Base-by-base conservation (phyloP, 441 rosid species). In the Hura crepitans region DNA sequence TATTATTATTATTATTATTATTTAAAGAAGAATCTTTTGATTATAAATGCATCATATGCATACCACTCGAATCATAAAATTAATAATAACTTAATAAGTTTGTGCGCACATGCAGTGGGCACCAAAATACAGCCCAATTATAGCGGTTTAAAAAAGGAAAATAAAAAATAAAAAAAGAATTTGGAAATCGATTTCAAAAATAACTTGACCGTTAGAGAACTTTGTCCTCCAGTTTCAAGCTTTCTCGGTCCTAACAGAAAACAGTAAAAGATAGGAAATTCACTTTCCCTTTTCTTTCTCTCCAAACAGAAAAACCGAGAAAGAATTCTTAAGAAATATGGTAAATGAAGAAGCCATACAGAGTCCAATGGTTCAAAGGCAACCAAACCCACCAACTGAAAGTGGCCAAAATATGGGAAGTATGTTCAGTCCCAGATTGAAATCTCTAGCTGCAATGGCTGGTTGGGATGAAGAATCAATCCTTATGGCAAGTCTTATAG, bases 381-480 rank as follows among this genome's bases (percentile, higher is more conserved):
- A 68, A 74, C 49, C 75, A 42, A 69, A 72, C 60, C 76, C 77
- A 13, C 76, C 77, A 13, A 78, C 33, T 10, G 69, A 71, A 11
- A 74, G 18, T 61, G 68, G 60, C 71, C 71, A 75, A 65, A 80
- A 62, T 33, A 72, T 55, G 11, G 86, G 80, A 25, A 54, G 70
- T 67, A 50, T 89, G 75, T 80, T 95, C 76, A 89, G 97, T 68
- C 97, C 99, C 35, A 73, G 97, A 77, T 91, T 95, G 84, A 95
- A 82, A 81, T 89, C 95, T 0, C 85, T 79, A 73, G 99, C 93
- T 7, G 97, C 96, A 78, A 81, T 90, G 93, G 98, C 96, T 15
- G 99, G 99, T 27, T 95, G 99, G 99, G 98, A 95, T 62, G 99
- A 90, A 63, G 97, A 90, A 66, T 88, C 97, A 30, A 85, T 95